Evolutionary conservation across 176 grass and related monocot genomes (phyloP).

Genomic region (Poa pratensis): DNA sequence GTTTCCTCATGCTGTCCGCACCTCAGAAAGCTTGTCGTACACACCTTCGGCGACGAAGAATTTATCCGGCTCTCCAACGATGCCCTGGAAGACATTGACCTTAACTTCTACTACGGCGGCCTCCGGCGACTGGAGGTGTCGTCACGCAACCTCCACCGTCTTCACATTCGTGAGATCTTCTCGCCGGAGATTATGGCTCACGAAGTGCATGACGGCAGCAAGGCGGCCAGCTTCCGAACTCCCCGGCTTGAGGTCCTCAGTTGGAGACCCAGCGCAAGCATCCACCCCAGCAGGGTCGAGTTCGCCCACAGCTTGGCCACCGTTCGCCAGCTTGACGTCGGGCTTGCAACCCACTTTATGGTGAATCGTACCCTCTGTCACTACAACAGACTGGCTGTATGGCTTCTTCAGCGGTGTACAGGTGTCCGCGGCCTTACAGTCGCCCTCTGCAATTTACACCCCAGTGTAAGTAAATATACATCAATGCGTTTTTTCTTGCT

Average conservation of each 20-base stretch:
- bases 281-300: not conserved
- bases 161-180: not conserved
- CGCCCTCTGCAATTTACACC: not conserved
- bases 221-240: not conserved
- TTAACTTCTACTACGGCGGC: not conserved
- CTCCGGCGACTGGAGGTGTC: not conserved
- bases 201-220: constrained; percentile 1
- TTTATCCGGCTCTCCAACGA: not conserved
- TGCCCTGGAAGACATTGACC: not conserved
- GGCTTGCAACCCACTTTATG: not conserved
- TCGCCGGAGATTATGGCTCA: not conserved
- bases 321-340: not conserved
- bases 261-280: not conserved
- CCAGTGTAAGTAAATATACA: not conserved
- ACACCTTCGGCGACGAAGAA: not conserved
- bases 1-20: not conserved
- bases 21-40: not conserved
- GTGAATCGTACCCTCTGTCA: not conserved
- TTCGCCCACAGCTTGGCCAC: not conserved
- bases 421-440: not conserved
- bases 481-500: too few relatives aligned
- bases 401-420: not conserved
- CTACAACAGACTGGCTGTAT: not conserved
- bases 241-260: not conserved
- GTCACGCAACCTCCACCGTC: not conserved